These are phyloP conservation scores for Cinnamomum micranthum DNA, from an alignment of 164 flowering plant genomes.

Conservation along the genomic window DNA sequence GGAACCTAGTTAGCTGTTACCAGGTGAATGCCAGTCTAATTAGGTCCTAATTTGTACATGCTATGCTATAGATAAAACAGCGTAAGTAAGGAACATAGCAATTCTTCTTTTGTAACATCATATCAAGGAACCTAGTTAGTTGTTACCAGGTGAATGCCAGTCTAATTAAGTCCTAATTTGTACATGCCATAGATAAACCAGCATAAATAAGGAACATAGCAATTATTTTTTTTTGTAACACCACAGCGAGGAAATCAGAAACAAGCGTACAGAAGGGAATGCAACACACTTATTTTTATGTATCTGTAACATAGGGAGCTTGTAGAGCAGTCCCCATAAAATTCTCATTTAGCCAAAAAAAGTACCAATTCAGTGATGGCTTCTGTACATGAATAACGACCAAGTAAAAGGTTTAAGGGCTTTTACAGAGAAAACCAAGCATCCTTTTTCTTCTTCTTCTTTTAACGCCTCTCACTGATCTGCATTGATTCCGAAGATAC, in stretches of 20 bases:
- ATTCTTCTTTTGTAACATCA: neutral
- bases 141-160: too few relatives aligned
- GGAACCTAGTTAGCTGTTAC: too few relatives aligned
- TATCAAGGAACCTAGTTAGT: neutral
- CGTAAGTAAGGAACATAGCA: too few relatives aligned
- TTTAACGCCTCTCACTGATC: slow-evolving; percentile 29
- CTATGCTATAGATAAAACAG: too few relatives aligned
- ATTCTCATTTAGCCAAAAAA: neutral
- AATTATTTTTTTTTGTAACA: neutral
- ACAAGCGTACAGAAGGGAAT: neutral
- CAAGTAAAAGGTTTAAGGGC: neutral
- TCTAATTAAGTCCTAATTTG: too few relatives aligned
- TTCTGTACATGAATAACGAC: neutral
- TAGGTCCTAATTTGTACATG: too few relatives aligned
- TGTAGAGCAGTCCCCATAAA: neutral
- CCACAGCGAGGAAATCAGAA: neutral
- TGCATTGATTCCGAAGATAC: slow-evolving; percentile 60
- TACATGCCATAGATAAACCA: too few relatives aligned
- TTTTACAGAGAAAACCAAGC: slow-evolving; percentile 1
- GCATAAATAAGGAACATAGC: too few relatives aligned
- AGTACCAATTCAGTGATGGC: neutral
- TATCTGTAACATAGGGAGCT: neutral
- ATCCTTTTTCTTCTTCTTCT: neutral
- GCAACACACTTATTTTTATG: neutral
- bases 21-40: too few relatives aligned